Base-by-base conservation (phyloP, 495 filamentous ascomycete species). In the Neurospora terricola region DNA sequence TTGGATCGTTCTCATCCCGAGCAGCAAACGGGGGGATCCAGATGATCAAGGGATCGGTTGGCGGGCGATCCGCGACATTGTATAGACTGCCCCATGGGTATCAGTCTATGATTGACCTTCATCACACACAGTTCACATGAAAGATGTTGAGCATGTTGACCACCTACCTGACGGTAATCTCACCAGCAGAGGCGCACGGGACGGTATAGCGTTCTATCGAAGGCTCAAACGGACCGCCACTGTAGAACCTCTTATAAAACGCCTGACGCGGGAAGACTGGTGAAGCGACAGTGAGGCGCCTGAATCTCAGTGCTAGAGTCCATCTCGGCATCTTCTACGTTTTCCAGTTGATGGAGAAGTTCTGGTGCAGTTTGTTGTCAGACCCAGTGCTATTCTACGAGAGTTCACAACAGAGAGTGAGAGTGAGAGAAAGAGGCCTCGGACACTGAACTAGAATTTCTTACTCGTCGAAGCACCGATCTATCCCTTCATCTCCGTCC, bases 11-110 rank as follows among this genome's bases (percentile, higher is more conserved):
- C n/a, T 18, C 43, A 38, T 14, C 69, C 36, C 21, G 38, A 18
- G 27, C 42, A 37, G 80, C 75, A 38, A 78, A 82, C 0, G 82
- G 81, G 9, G 82, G 82, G 16, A 84, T 73, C 72, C 82, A 84
- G 11, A 84, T 59, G 18, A 83, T 71, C 68, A 84, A 72, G 45
- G 80, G 80, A 34, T 70, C 74, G 18, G 75, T 66, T 16, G 79
- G 69, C 8, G 75, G 73, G 37, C 77, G 74, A 21, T 77, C 75
- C 43, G 74, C 45, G 38, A 80, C 71, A 73, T 83, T 83, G 40
- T 83, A 77, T 27, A 83, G 74, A 71, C 81, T 83, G 69, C 4
- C 6, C 12, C 12, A 34, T 1, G 8, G 27, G 12, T 7, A 66
- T 66, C 54, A 66, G 54, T 66, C 27, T 9, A 59, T 18, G 14